phyloP scores from a whole-genome alignment of 345 rosid species.

The Salix suchowensis region DNA sequence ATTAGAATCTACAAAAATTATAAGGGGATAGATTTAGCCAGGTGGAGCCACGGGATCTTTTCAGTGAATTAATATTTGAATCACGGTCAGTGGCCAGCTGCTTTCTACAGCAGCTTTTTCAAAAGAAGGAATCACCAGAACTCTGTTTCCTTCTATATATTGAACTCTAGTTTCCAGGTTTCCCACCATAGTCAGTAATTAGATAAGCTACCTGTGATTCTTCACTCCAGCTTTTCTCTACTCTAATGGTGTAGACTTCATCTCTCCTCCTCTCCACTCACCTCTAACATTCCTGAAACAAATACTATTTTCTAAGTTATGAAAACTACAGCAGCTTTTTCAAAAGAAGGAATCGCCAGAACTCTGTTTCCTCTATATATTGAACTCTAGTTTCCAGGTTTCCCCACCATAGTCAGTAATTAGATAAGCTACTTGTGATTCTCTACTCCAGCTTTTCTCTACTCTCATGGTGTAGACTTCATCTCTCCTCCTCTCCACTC shows the following conservation, averaged over 20 bases:
- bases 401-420: background rate
- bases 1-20: no score
- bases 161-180: background rate
- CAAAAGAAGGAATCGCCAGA: background rate
- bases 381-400: background rate
- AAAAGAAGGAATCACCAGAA: background rate
- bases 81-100: background rate
- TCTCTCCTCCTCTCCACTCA: background rate
- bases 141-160: background rate
- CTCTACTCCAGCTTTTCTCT: background rate
- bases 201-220: background rate
- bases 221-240: background rate
- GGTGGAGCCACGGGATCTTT: background rate
- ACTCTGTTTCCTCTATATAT: background rate
- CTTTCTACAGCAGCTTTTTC: background rate
- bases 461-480: background rate
- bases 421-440: background rate
- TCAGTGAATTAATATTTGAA: background rate
- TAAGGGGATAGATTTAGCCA: conserved; percentile 4
- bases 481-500: background rate
- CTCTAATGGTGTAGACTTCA: background rate
- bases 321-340: background rate
- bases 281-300: background rate
- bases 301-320: background rate
- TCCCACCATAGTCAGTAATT: background rate